Conservation (phyloP, 108 stramenopile species). For the Poteriospumella lacustris region DNA sequence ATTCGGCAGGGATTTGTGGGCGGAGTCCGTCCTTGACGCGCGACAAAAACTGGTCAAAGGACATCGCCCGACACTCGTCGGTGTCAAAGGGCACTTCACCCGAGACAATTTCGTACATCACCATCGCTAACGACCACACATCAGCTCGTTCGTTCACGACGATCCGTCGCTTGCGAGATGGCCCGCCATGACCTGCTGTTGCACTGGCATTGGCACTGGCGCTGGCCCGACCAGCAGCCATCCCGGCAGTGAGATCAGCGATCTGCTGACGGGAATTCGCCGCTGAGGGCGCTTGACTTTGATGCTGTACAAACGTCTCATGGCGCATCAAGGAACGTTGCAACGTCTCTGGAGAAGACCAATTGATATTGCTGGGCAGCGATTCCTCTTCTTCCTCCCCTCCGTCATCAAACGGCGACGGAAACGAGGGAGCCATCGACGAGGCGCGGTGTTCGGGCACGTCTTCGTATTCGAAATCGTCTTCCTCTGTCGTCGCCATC, state of each 20-base stretch:
- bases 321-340: no score
- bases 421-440: no score
- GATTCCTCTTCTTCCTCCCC: no score
- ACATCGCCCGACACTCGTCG: background rate
- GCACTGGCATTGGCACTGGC: background rate
- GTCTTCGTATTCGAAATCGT: no score
- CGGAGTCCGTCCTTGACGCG: background rate
- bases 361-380: conserved; percentile 23
- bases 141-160: conserved; percentile 19
- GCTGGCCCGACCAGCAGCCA: background rate
- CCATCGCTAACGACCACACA: conserved; percentile 29
- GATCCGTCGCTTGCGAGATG: no score
- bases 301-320: no score
- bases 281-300: no score
- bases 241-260: background rate
- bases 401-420: no score
- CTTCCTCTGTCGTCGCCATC: no score
- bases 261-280: no score
- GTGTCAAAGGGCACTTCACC: conserved; percentile 6
- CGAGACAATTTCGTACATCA: background rate
- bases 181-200: no score
- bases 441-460: no score
- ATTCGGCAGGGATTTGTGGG: background rate
- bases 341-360: conserved; percentile 14
- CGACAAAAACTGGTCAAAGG: background rate